These are phyloP conservation scores for Rhizophagus prolifer DNA, from an alignment of 192 early-diverging fungal species.

Conservation along the genomic window DNA sequence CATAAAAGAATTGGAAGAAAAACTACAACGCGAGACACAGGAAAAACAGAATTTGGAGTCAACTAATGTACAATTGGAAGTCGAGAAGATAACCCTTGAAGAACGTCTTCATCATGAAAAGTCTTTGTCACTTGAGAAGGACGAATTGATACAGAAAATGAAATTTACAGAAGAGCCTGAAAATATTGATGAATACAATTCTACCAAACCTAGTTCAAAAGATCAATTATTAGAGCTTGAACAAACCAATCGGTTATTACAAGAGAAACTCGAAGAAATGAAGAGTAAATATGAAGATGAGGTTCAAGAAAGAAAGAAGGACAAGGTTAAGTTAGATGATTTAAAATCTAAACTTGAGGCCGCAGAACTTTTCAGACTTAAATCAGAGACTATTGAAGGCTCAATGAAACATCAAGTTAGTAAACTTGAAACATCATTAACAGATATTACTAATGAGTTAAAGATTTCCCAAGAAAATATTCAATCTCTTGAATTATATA, in stretches of 20 bases:
- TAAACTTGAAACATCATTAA: constrained; percentile 68
- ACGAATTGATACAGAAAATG: constrained; percentile 77
- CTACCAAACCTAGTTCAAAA: constrained; percentile 48
- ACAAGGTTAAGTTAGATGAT: constrained; percentile 56
- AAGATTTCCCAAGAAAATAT: constrained; percentile 64
- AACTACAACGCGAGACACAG: constrained; percentile 61
- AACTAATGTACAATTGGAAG: constrained; percentile 58
- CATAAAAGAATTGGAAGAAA: constrained; percentile 71
- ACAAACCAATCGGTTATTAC: constrained; percentile 54
- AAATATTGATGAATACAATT: constrained; percentile 66
- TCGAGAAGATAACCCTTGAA: constrained; percentile 70
- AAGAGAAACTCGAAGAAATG: constrained; percentile 56
- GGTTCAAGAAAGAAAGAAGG: constrained; percentile 55
- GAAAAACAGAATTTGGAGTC: constrained; percentile 55
- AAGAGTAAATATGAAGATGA: constrained; percentile 63
- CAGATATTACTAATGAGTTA: constrained; percentile 62
- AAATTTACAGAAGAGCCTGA: constrained; percentile 59
- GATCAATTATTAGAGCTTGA: constrained; percentile 57
- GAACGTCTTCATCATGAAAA: constrained; percentile 70
- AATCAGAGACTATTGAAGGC: constrained; percentile 75
- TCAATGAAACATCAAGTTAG: constrained; percentile 60
- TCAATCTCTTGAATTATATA: constrained; percentile 64
- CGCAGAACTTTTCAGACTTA: constrained; percentile 65
- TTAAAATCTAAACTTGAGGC: constrained; percentile 58
- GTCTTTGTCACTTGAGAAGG: constrained; percentile 75